Evolutionary conservation across 2,329 filamentous ascomycete genomes (phyloP).

Genomic region (Trichophyton equinum): DNA sequence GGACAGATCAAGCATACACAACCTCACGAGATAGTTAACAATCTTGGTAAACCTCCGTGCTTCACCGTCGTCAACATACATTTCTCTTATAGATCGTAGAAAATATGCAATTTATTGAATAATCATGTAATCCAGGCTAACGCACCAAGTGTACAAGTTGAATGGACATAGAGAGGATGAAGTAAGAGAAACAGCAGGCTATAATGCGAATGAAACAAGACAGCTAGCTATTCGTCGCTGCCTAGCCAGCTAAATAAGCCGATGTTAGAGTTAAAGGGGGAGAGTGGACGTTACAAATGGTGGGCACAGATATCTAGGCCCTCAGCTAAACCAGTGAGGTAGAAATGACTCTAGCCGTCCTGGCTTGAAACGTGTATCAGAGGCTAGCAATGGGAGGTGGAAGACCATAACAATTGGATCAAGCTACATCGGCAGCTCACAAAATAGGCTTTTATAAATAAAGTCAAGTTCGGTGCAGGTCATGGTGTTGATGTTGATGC

Average conservation of each 20-base stretch:
- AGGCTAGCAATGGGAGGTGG: not conserved
- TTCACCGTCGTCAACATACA: not conserved
- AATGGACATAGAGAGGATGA: not conserved
- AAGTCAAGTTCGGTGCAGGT: not conserved
- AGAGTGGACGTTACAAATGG: not conserved
- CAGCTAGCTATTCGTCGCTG: not conserved
- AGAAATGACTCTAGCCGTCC: not conserved
- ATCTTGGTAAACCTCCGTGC: not conserved
- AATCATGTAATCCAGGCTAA: not conserved
- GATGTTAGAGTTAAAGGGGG: not conserved
- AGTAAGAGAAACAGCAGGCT: not conserved
- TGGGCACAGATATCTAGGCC: not conserved
- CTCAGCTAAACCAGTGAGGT: not conserved
- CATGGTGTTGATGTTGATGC: not conserved
- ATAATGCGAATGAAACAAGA: not conserved
- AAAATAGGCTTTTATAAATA: not conserved
- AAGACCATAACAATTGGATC: not conserved
- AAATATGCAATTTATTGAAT: not conserved
- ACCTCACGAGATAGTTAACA: not conserved
- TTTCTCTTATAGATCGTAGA: not conserved
- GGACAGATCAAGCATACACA: not conserved
- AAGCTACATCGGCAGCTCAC: not conserved
- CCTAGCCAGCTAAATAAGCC: not conserved
- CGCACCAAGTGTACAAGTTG: not conserved
- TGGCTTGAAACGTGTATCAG: not conserved